Percentiles rank a stretch among this genome's conserved stretches.
phyloP scores from a whole-genome alignment of 169 alveolate species.

The Plasmodium cynomolgi region DNA sequence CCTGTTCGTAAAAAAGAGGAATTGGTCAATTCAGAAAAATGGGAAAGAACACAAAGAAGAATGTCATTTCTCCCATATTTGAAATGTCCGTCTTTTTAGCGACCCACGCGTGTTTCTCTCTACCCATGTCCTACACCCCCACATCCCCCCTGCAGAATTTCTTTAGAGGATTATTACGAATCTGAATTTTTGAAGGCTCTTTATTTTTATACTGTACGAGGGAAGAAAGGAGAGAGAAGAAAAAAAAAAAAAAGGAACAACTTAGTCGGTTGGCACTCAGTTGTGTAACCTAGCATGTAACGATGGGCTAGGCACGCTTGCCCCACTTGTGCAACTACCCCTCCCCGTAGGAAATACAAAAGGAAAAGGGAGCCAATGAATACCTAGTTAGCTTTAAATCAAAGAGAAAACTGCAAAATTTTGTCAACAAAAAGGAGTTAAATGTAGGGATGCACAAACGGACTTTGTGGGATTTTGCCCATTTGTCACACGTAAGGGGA shows the following conservation, averaged over 20 bases:
- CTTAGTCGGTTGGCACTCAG: background rate
- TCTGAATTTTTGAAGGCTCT: constrained; percentile 63
- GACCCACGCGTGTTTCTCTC: background rate
- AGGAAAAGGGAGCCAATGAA: constrained; percentile 19
- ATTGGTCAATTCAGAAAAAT: background rate
- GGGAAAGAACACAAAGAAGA: background rate
- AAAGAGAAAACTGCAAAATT: constrained; percentile 46
- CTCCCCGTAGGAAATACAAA: constrained; percentile 7
- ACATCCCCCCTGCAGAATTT: background rate
- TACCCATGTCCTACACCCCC: background rate
- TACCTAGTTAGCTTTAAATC: constrained; percentile 60
- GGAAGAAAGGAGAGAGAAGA: background rate
- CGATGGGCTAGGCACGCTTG: background rate
- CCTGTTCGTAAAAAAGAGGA: constrained; percentile 15
- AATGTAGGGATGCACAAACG: background rate
- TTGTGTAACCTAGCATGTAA: background rate
- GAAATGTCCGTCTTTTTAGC: background rate
- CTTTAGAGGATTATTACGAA: constrained; percentile 57
- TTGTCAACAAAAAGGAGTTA: constrained; percentile 53
- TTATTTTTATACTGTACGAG: constrained; percentile 39
- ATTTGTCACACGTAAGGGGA: constrained; percentile 32
- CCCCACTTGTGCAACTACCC: background rate
- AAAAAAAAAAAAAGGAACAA: background rate
- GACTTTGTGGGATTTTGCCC: constrained; percentile 37
- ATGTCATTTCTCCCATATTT: background rate